These are phyloP conservation scores for Neurospora terricola DNA, from an alignment of 495 filamentous ascomycete species.

Conservation along the genomic window DNA sequence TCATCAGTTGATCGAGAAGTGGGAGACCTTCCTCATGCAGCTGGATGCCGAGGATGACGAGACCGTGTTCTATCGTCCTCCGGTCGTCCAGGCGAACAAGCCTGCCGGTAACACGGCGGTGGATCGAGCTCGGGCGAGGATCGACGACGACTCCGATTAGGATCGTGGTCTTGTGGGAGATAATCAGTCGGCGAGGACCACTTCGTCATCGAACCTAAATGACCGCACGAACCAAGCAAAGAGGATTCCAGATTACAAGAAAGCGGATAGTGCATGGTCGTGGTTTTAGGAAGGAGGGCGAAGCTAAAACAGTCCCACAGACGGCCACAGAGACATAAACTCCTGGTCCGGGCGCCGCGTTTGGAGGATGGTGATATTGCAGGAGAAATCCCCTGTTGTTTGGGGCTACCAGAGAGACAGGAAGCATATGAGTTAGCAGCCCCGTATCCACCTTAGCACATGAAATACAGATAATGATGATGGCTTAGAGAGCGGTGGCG, in stretches of 20 bases:
- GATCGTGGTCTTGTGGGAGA: constrained; percentile 3
- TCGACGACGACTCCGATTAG: constrained; percentile 44
- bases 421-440: neutral
- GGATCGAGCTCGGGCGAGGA: constrained; percentile 38
- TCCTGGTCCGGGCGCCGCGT: neutral
- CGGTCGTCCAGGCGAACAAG: constrained; percentile 36
- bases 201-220: constrained; percentile 1
- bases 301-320: neutral
- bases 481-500: neutral
- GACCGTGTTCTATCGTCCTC: constrained; percentile 61
- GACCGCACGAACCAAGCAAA: neutral
- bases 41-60: constrained; percentile 89
- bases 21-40: constrained; percentile 96
- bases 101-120: constrained; percentile 37
- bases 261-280: neutral
- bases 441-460: neutral
- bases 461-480: neutral
- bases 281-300: neutral
- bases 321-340: neutral
- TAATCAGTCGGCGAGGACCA: constrained; percentile 5
- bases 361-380: neutral
- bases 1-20: constrained; percentile 87
- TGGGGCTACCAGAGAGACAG: neutral
- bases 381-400: neutral
- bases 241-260: neutral